A percentile compares a stretch with the other conserved stretches of the same genome.
These are phyloP conservation scores for Colletotrichum gloeosporioides DNA, from an alignment of 2,329 filamentous ascomycete species.

Conservation along the genomic window DNA sequence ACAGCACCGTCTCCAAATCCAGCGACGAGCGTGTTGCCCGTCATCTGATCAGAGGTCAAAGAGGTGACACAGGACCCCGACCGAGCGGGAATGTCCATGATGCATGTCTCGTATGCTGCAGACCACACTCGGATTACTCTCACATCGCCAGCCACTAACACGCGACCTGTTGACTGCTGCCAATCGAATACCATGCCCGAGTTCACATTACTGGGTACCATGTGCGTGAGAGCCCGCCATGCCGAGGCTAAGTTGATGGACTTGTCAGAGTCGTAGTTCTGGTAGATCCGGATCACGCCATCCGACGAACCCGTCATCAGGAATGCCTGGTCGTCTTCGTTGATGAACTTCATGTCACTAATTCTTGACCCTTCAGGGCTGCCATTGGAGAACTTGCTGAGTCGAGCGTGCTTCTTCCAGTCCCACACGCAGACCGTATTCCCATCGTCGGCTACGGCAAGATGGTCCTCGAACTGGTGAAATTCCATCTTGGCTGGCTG, in stretches of 20 bases:
- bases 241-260: conserved; percentile 85
- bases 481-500: conserved; percentile 95
- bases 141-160: conserved; percentile 95
- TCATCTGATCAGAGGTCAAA: conserved; percentile 96
- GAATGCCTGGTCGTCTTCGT: conserved; percentile 95
- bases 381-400: conserved; percentile 90
- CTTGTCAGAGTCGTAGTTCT: conserved; percentile 82
- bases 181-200: conserved; percentile 97
- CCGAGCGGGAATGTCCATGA: conserved; percentile 91
- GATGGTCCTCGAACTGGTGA: conserved; percentile 96
- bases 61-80: conserved; percentile 96
- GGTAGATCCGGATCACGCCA: conserved; percentile 90
- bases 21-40: conserved; percentile 93
- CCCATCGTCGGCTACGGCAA: conserved; percentile 90
- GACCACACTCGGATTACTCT: conserved; percentile 97
- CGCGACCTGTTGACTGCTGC: conserved; percentile 96
- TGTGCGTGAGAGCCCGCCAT: conserved; percentile 91
- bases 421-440: conserved; percentile 95
- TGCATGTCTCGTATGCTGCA: conserved; percentile 89
- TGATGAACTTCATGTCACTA: conserved; percentile 95
- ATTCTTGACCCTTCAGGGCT: conserved; percentile 92
- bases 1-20: conserved; percentile 96
- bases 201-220: conserved; percentile 92
- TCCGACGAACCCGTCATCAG: conserved; percentile 95
- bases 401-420: conserved; percentile 77